Conservation (phyloP, 495 filamentous ascomycete genomes). For the Xylaria palmicola region DNA sequence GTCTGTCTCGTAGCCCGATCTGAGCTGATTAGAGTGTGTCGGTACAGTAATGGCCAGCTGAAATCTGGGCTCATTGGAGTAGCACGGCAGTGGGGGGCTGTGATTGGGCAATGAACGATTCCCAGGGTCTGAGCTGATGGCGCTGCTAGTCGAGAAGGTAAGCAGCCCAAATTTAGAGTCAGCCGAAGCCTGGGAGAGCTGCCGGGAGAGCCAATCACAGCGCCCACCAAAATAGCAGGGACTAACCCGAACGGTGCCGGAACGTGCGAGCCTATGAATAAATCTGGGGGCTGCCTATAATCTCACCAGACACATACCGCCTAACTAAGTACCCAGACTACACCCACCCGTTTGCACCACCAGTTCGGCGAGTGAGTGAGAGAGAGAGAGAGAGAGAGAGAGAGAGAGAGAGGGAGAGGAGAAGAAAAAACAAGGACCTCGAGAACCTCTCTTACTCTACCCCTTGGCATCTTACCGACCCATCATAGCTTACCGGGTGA, state of each 20-base stretch:
- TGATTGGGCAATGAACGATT: conserved; percentile 11
- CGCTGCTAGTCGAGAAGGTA: neutral
- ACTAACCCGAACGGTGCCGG: neutral
- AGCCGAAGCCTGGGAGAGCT: neutral
- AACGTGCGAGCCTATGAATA: neutral
- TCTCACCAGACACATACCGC: neutral
- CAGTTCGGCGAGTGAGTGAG: too few relatives aligned
- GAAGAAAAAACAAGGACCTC: too few relatives aligned
- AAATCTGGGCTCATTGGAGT: neutral
- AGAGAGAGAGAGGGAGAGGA: too few relatives aligned
- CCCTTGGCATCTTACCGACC: too few relatives aligned
- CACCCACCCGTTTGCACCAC: too few relatives aligned
- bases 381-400: too few relatives aligned
- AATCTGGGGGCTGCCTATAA: neutral
- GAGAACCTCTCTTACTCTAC: too few relatives aligned
- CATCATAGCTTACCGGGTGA: too few relatives aligned
- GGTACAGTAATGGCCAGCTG: conserved; percentile 2
- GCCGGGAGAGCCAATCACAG: neutral
- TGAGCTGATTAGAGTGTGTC: conserved; percentile 10
- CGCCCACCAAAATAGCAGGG: neutral
- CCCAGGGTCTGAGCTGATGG: conserved; percentile 1
- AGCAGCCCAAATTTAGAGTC: conserved; percentile 13
- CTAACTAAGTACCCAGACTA: too few relatives aligned
- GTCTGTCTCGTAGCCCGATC: neutral
- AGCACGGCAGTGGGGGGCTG: neutral